Conservation (phyloP, 2,329 filamentous ascomycete genomes). For the Aspergillus neoniger region DNA sequence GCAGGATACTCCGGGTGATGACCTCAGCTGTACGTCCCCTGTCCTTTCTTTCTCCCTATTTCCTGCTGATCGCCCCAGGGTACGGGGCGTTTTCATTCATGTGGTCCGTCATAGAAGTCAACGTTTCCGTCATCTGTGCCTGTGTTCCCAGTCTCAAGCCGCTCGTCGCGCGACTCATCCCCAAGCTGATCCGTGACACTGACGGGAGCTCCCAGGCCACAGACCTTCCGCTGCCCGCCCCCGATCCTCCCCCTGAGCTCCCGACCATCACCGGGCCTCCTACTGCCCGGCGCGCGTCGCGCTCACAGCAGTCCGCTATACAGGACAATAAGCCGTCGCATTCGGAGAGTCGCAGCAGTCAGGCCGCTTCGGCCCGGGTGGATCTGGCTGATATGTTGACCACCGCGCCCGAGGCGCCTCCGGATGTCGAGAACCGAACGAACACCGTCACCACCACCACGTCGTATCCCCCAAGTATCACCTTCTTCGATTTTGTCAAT, state of each 20-base stretch:
- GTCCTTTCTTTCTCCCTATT: background rate
- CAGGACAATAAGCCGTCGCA: conserved; percentile 21
- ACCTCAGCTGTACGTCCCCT: conserved; percentile 52
- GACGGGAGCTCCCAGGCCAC: conserved; percentile 28
- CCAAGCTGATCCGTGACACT: conserved; percentile 57
- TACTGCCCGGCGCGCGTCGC: conserved; percentile 13
- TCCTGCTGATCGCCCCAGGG: conserved; percentile 54
- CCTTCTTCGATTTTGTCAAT: conserved; percentile 65
- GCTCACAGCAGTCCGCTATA: conserved; percentile 7
- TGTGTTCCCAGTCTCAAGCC: conserved; percentile 93
- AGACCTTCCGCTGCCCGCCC: conserved; percentile 11
- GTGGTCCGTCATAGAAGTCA: conserved; percentile 93
- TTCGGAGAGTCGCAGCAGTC: conserved; percentile 19
- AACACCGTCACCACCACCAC: conserved; percentile 39
- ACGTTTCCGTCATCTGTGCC: conserved; percentile 83
- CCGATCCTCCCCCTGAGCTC: conserved; percentile 7
- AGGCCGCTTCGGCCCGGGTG: conserved; percentile 3
- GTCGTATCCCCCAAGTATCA: conserved; percentile 41
- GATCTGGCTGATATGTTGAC: conserved; percentile 57
- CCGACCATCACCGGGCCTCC: conserved; percentile 12
- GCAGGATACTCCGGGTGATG: conserved; percentile 46
- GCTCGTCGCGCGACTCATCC: conserved; percentile 66
- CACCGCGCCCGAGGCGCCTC: conserved; percentile 45
- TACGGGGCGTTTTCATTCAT: conserved; percentile 83
- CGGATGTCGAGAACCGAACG: conserved; percentile 41